phyloP scores from a whole-genome alignment of 2,329 filamentous ascomycete species.

The Fusarium decemcellulare region DNA sequence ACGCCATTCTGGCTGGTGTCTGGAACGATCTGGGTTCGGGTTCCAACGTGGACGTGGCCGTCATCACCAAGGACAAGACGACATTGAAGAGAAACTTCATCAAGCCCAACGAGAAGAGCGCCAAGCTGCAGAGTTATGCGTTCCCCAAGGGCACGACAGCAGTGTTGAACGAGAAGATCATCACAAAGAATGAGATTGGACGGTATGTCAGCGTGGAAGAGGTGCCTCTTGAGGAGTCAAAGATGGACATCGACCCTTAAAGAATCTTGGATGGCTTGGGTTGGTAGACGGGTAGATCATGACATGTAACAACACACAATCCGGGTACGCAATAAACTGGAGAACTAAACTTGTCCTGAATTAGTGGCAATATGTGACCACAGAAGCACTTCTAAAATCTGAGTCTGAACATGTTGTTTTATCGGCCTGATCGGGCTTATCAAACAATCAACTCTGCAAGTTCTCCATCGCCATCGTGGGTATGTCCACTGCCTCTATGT shows the following conservation, averaged over 20 bases:
- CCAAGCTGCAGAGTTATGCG: slow-evolving; percentile 94
- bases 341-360: slow-evolving; percentile 30
- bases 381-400: slow-evolving; percentile 3
- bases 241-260: slow-evolving; percentile 77
- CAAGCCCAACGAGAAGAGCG: slow-evolving; percentile 89
- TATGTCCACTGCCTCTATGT: slow-evolving; percentile 24
- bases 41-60: slow-evolving; percentile 96
- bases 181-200: slow-evolving; percentile 92
- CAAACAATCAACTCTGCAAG: slow-evolving; percentile 8
- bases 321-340: slow-evolving; percentile 36
- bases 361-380: slow-evolving; percentile 17
- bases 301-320: slow-evolving; percentile 46
- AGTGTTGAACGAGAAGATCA: slow-evolving; percentile 95
- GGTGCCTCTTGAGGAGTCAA: slow-evolving; percentile 77
- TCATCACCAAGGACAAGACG: slow-evolving; percentile 97
- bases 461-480: slow-evolving; percentile 4
- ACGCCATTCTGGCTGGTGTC: slow-evolving; percentile 96
- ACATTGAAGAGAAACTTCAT: slow-evolving; percentile 93
- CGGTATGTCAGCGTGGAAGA: slow-evolving; percentile 96
- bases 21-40: slow-evolving; percentile 98
- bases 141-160: slow-evolving; percentile 95
- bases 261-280: slow-evolving; percentile 20
- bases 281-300: slow-evolving; percentile 32
- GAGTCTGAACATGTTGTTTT: not conserved
- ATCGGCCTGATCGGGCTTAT: not conserved